phyloP scores from a whole-genome alignment of 208 protist genomes.

The Tritrichomonas musculus region DNA sequence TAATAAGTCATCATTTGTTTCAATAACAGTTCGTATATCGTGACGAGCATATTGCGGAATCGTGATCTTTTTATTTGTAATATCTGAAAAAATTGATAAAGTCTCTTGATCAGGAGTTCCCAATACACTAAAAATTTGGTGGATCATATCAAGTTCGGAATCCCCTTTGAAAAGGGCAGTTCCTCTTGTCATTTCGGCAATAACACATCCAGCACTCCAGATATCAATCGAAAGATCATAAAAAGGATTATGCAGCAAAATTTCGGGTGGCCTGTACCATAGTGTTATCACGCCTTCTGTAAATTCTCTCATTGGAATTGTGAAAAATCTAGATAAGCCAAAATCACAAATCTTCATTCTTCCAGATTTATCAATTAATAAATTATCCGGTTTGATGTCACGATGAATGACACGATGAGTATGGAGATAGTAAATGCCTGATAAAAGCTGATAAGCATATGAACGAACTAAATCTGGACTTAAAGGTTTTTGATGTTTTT shows the following conservation, averaged over 20 bases:
- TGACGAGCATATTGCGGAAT: not conserved
- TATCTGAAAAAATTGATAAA: not conserved
- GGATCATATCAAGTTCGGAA: not conserved
- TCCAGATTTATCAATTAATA: constrained; percentile 34
- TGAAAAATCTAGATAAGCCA: constrained; percentile 55
- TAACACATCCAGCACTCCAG: constrained; percentile 27
- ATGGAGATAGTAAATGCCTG: not conserved
- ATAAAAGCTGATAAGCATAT: constrained; percentile 24
- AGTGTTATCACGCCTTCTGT: constrained; percentile 39
- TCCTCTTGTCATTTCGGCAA: constrained; percentile 15
- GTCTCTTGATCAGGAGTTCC: not conserved
- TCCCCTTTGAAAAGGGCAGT: not conserved
- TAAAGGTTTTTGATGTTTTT: not conserved
- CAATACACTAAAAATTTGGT: not conserved
- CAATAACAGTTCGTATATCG: not conserved
- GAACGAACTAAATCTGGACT: not conserved
- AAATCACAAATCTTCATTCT: constrained; percentile 63
- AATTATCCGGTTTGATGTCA: constrained; percentile 32
- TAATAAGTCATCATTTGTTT: not conserved
- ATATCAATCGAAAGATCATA: not conserved
- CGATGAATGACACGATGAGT: not conserved
- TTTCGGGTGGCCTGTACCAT: constrained; percentile 28
- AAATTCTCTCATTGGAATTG: constrained; percentile 46
- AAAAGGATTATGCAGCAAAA: not conserved
- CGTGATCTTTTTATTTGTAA: too few relatives aligned